phyloP scores from a whole-genome alignment of 345 rosid species.

The Cardiospermum halicacabum region DNA sequence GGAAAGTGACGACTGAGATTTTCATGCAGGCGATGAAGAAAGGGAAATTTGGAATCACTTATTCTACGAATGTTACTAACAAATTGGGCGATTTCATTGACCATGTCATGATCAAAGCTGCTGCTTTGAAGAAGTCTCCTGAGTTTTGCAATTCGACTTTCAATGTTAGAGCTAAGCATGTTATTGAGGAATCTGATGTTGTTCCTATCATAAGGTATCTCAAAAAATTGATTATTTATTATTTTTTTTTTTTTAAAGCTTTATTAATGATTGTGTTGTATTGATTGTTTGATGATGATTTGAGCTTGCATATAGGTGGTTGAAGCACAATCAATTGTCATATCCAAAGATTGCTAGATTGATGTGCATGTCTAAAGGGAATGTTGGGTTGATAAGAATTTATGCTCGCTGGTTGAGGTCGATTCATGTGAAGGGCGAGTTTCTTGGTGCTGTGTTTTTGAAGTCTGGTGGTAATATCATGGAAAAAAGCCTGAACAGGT shows the following conservation, averaged over 20 bases:
- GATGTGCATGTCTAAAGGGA: constrained; percentile 61
- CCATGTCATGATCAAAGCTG: constrained; percentile 77
- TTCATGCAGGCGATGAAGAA: constrained; percentile 54
- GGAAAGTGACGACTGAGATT: constrained; percentile 72
- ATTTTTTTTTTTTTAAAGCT: neutral
- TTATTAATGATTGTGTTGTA: no score
- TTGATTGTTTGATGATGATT: constrained; percentile 20
- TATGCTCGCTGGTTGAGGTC: constrained; percentile 68
- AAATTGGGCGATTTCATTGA: constrained; percentile 60
- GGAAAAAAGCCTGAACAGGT: constrained; percentile 42
- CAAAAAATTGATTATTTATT: neutral
- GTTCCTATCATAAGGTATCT: constrained; percentile 74
- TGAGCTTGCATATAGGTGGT: constrained; percentile 56
- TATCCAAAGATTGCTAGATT: constrained; percentile 74
- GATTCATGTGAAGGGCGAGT: constrained; percentile 71
- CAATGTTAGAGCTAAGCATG: constrained; percentile 50
- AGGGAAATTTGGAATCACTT: constrained; percentile 85
- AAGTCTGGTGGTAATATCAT: constrained; percentile 60
- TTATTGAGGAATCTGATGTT: constrained; percentile 56
- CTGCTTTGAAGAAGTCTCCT: constrained; percentile 56
- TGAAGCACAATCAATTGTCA: constrained; percentile 74
- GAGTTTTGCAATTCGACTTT: constrained; percentile 49
- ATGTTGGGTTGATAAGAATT: constrained; percentile 51
- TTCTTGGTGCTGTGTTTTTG: constrained; percentile 57
- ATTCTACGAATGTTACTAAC: constrained; percentile 56